These are phyloP conservation scores for Brasilioporus rufonigricans DNA, from an alignment of 768 basidiomycete genomes.

Conservation along the genomic window DNA sequence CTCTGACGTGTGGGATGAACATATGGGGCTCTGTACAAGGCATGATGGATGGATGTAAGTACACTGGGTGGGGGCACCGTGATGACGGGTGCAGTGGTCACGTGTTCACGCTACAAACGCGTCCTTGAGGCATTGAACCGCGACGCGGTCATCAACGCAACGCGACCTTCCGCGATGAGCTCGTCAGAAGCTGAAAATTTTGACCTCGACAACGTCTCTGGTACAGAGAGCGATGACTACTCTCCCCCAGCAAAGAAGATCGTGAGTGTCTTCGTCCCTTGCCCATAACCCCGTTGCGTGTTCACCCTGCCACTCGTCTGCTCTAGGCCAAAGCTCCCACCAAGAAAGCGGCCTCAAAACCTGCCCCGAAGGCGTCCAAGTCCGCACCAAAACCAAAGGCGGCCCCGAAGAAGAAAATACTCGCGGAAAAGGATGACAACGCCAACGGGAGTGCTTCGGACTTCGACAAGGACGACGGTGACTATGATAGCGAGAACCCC, in stretches of 20 bases:
- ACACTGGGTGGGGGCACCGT: too few relatives aligned
- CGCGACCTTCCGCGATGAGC: constrained; percentile 50
- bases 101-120: constrained; percentile 18
- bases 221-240: constrained; percentile 66
- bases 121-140: constrained; percentile 1
- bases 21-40: too few relatives aligned
- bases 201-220: constrained; percentile 55
- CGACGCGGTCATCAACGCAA: constrained; percentile 1
- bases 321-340: constrained; percentile 34
- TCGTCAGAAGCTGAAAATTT: constrained; percentile 74
- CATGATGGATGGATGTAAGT: too few relatives aligned
- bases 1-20: too few relatives aligned
- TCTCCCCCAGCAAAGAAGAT: constrained; percentile 60
- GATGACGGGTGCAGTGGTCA: constrained; percentile 10
- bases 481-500: constrained; percentile 40
- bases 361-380: constrained; percentile 42
- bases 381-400: constrained; percentile 49
- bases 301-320: constrained; percentile 19
- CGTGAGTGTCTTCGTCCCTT: constrained; percentile 11
- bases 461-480: constrained; percentile 36
- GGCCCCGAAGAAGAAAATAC: constrained; percentile 65
- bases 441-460: constrained; percentile 47
- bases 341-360: constrained; percentile 42
- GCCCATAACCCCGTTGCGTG: background rate
- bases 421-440: constrained; percentile 65